phyloP scores from a whole-genome alignment of 768 basidiomycete genomes.

The Naganishia vishniacii region DNA sequence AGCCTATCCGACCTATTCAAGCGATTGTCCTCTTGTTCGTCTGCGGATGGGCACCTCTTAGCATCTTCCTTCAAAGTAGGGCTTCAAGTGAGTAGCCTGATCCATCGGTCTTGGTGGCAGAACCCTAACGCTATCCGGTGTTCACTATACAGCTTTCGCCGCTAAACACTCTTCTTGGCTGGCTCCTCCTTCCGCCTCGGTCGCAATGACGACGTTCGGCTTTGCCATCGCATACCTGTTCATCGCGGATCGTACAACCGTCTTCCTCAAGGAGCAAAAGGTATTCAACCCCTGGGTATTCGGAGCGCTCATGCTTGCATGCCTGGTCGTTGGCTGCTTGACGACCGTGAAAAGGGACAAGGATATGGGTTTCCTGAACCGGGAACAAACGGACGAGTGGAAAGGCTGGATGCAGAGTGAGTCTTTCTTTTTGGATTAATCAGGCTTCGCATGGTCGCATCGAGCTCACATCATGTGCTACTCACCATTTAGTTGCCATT shows the following conservation, averaged over 20 bases:
- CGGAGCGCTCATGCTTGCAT: slow-evolving; percentile 54
- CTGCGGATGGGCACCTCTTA: slow-evolving; percentile 53
- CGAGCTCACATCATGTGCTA: not conserved
- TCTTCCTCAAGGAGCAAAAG: slow-evolving; percentile 88
- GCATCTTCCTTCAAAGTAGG: slow-evolving; percentile 28
- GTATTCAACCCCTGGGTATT: slow-evolving; percentile 69
- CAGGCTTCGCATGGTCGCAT: too few species aligned
- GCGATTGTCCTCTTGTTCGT: slow-evolving; percentile 37
- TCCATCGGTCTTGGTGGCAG: not conserved
- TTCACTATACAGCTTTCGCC: slow-evolving; percentile 11
- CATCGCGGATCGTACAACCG: slow-evolving; percentile 72
- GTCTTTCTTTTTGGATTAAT: slow-evolving; percentile 45
- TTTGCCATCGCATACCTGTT: slow-evolving; percentile 64
- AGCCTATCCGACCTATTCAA: slow-evolving; percentile 55
- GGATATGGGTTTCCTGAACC: slow-evolving; percentile 80
- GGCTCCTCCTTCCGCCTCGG: slow-evolving; percentile 37
- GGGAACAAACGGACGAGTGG: slow-evolving; percentile 94
- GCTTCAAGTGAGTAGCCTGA: slow-evolving; percentile 7
- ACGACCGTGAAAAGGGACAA: slow-evolving; percentile 69
- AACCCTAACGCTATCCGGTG: not conserved
- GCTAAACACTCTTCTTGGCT: slow-evolving; percentile 29
- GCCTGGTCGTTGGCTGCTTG: slow-evolving; percentile 58
- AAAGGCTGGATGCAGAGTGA: slow-evolving; percentile 97
- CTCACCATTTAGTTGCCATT: slow-evolving; percentile 60
- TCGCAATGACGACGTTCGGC: slow-evolving; percentile 62